Evolutionary conservation across 2,329 filamentous ascomycete genomes (phyloP).

Genomic region (Fusarium buharicum): DNA sequence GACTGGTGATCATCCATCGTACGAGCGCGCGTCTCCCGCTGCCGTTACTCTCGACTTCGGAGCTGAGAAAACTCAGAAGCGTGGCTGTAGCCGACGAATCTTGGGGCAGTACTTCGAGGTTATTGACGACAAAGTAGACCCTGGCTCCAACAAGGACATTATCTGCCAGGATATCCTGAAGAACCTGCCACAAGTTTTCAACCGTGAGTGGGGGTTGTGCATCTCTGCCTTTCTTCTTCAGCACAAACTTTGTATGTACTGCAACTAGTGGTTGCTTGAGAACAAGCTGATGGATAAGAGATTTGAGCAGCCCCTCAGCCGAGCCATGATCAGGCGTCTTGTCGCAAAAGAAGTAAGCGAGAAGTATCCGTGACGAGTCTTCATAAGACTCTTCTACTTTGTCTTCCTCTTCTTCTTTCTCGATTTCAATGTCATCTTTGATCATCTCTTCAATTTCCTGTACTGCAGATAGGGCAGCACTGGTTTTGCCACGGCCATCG

Average conservation of each 20-base stretch:
- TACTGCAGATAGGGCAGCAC: constrained; percentile 53
- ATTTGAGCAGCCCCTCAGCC: constrained; percentile 55
- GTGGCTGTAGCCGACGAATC: constrained; percentile 46
- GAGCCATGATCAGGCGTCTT: constrained; percentile 50
- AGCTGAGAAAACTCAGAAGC: constrained; percentile 9
- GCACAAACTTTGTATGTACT: constrained; percentile 50
- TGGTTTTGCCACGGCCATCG: constrained; percentile 56
- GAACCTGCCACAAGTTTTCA: constrained; percentile 51
- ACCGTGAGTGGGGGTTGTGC: constrained; percentile 21
- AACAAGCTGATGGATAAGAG: constrained; percentile 53
- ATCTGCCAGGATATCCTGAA: constrained; percentile 56
- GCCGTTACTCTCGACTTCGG: constrained; percentile 13
- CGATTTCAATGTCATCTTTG: constrained; percentile 37
- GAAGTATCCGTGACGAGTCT: constrained; percentile 38
- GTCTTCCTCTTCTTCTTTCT: constrained; percentile 49
- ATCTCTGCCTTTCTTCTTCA: constrained; percentile 41
- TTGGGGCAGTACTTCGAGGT: constrained; percentile 52
- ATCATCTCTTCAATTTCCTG: constrained; percentile 50
- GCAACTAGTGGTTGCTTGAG: constrained; percentile 49
- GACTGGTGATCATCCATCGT: constrained; percentile 56
- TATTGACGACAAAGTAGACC: constrained; percentile 56
- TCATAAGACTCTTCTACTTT: constrained; percentile 11
- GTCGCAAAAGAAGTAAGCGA: constrained; percentile 58
- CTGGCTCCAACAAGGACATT: constrained; percentile 30
- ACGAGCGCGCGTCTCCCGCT: constrained; percentile 19